These are phyloP conservation scores for Pseudoturritis turrita DNA, from an alignment of 345 rosid species.

Conservation along the genomic window DNA sequence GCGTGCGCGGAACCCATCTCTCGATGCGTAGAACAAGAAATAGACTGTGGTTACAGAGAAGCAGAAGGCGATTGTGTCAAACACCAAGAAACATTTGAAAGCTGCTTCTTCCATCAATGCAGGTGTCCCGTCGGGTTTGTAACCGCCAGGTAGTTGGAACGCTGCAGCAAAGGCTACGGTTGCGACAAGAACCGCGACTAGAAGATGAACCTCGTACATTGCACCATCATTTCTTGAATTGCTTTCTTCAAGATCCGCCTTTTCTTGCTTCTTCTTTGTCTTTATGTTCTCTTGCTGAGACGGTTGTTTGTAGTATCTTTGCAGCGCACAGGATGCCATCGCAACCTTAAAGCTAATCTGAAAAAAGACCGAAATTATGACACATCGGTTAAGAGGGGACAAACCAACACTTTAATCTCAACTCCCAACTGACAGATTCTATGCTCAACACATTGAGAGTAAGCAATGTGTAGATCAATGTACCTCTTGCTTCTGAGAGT, in stretches of 20 bases:
- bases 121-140: slow-evolving; percentile 22
- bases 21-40: not conserved
- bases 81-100: slow-evolving; percentile 26
- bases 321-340: slow-evolving; percentile 4
- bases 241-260: not conserved
- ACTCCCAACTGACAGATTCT: not conserved
- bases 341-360: slow-evolving; percentile 11
- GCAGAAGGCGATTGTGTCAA: slow-evolving; percentile 25
- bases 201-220: slow-evolving; percentile 21
- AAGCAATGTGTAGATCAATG: not conserved
- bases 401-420: not conserved
- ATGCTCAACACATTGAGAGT: not conserved
- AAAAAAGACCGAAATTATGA: not conserved
- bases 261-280: not conserved
- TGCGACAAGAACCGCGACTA: slow-evolving; percentile 29
- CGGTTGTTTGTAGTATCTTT: slow-evolving; percentile 6
- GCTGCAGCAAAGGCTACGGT: slow-evolving; percentile 26
- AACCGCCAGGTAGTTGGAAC: slow-evolving; percentile 28
- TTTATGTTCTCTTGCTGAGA: slow-evolving; percentile 1
- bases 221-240: not conserved
- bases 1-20: not conserved
- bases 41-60: slow-evolving; percentile 22
- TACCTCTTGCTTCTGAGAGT: slow-evolving; percentile 26
- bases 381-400: not conserved
- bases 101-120: slow-evolving; percentile 6